Evolutionary conservation across 169 alveolate genomes (phyloP).

Genomic region (Plasmodium gallinaceum): DNA sequence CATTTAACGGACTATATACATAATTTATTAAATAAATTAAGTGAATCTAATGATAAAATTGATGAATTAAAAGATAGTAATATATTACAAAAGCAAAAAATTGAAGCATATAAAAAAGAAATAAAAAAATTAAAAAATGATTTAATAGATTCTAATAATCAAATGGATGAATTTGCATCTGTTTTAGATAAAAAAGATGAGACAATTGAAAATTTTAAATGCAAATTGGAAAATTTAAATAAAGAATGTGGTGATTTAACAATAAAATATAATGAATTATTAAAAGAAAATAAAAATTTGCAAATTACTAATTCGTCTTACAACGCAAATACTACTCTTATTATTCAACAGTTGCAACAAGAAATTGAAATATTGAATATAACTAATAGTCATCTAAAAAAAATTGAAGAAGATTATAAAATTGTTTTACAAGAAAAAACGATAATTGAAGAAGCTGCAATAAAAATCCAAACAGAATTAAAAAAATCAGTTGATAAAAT

Average conservation of each 20-base stretch:
- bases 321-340: constrained; percentile 50
- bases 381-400: constrained; percentile 60
- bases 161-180: constrained; percentile 69
- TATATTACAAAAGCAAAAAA: constrained; percentile 37
- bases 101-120: constrained; percentile 60
- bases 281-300: constrained; percentile 64
- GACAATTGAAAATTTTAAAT: constrained; percentile 45
- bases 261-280: constrained; percentile 44
- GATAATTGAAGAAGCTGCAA: constrained; percentile 73
- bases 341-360: constrained; percentile 73
- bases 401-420: constrained; percentile 70
- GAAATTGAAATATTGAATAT: constrained; percentile 52
- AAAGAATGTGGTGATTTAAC: constrained; percentile 39
- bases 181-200: constrained; percentile 69
- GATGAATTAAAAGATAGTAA: constrained; percentile 58
- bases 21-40: constrained; percentile 54
- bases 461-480: constrained; percentile 75
- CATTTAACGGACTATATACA: constrained; percentile 71
- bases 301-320: constrained; percentile 51
- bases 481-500: constrained; percentile 74
- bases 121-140: constrained; percentile 55
- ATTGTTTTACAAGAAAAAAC: constrained; percentile 67
- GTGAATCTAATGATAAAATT: constrained; percentile 68
- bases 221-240: constrained; percentile 33
- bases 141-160: constrained; percentile 71